These are phyloP conservation scores for Areca catechu DNA, from an alignment of 176 grass and related monocot species.

Conservation along the genomic window DNA sequence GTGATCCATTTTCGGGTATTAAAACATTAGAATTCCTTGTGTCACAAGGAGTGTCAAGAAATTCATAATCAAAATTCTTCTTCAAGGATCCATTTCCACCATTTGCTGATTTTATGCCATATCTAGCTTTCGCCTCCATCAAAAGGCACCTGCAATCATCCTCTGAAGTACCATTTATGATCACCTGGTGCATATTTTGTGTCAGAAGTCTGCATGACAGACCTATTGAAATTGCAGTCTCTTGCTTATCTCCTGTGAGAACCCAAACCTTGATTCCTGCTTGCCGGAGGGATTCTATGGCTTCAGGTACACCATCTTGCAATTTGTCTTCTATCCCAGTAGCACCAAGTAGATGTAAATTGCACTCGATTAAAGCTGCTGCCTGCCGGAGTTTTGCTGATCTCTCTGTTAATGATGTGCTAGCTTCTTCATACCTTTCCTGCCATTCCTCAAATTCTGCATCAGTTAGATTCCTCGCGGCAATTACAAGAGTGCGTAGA, in stretches of 20 bases:
- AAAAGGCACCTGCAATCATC: slow-evolving; percentile 74
- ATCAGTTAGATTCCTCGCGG: slow-evolving; percentile 56
- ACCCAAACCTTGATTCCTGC: slow-evolving; percentile 99
- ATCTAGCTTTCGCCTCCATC: slow-evolving; percentile 61
- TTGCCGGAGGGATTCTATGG: slow-evolving; percentile 85
- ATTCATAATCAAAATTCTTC: slow-evolving; percentile 17
- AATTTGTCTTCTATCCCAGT: slow-evolving; percentile 96
- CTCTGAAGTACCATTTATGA: slow-evolving; percentile 97
- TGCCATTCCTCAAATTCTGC: slow-evolving; percentile 84
- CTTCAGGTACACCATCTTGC: slow-evolving; percentile 97
- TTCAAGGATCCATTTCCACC: slow-evolving; percentile 22
- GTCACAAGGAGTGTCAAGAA: slow-evolving; percentile 28
- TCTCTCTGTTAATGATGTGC: slow-evolving; percentile 86
- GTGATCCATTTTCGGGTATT: slow-evolving; percentile 30
- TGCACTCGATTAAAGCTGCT: slow-evolving; percentile 69
- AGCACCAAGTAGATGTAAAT: slow-evolving; percentile 84
- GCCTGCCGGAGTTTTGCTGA: slow-evolving; percentile 86
- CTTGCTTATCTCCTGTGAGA: slow-evolving; percentile 98
- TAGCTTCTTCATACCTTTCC: slow-evolving; percentile 86
- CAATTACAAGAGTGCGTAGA: slow-evolving; percentile 78
- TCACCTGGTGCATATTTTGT: slow-evolving; percentile 55
- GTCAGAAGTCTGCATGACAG: slow-evolving; percentile 79
- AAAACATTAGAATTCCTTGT: slow-evolving; percentile 32
- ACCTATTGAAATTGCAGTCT: slow-evolving; percentile 98
- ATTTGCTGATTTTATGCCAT: slow-evolving; percentile 54